Conservation (phyloP, 495 filamentous ascomycete genomes). For the Penicillium simplicissimum region DNA sequence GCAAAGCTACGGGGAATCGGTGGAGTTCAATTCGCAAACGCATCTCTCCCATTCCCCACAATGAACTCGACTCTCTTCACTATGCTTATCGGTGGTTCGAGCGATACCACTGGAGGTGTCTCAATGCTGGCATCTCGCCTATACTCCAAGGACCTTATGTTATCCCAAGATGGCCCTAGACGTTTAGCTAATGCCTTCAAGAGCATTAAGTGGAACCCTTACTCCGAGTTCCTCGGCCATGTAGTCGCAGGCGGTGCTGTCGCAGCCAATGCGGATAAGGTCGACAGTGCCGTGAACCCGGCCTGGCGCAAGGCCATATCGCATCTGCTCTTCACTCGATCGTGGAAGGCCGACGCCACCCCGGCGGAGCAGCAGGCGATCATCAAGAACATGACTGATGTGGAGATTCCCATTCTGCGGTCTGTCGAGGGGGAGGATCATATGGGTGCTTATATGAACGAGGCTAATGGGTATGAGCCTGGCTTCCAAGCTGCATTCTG, state of each 20-base stretch:
- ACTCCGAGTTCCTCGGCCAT: conserved; percentile 20
- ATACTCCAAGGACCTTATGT: conserved; percentile 33
- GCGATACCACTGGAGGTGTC: conserved; percentile 26
- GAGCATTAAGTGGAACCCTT: conserved; percentile 18
- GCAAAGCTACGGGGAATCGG: conserved; percentile 17
- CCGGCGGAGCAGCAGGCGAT: conserved; percentile 30
- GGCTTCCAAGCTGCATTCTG: conserved; percentile 51
- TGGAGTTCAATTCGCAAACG: conserved; percentile 19
- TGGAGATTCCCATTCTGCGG: conserved; percentile 43
- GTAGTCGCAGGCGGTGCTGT: conserved; percentile 38
- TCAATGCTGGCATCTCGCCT: conserved; percentile 29
- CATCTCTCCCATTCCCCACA: conserved; percentile 18
- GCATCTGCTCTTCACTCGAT: conserved; percentile 26
- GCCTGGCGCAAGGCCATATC: conserved; percentile 39
- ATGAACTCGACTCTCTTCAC: conserved; percentile 21
- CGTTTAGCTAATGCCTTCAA: conserved; percentile 28
- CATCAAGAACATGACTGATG: conserved; percentile 40
- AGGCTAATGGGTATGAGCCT: conserved; percentile 48
- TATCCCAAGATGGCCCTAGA: conserved; percentile 23
- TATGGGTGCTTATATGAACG: conserved; percentile 53
- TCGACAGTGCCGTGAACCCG: conserved; percentile 39
- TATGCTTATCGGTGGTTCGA: conserved; percentile 15
- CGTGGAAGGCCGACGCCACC: conserved; percentile 24
- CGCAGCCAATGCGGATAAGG: conserved; percentile 24
- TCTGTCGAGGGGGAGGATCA: conserved; percentile 34